Evolutionary conservation across 192 early-diverging fungal species (phyloP), one percentile per base, ranked within the genome.

Genomic region (Coemansia sp.): DNA sequence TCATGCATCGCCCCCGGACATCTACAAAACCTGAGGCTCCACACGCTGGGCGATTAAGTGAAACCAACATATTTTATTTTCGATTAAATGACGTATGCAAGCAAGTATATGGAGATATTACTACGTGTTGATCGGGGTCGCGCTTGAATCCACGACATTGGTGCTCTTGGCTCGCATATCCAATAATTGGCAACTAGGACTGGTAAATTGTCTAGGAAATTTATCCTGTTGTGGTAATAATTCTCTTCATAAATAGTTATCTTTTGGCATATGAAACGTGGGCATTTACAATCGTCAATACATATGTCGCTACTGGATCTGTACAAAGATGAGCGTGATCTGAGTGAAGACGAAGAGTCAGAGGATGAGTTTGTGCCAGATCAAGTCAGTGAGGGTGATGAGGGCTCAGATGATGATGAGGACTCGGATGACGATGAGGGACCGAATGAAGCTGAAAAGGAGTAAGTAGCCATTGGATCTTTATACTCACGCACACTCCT

Each of bases 271-370:
- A 54, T 54, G 11, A 54, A 57, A 17, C 33, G 29, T 34, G 29
- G 6, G 2, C 54, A 35, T 35, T 34, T 57, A n/a, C 35, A 54
- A 41, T 36, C 17, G 54, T 51, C 33, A n/a, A 9, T 10, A 31
- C 8, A 29, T 5, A 81, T 81, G 79, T 81, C 79, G 64, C 65
- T 81, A 19, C 74, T 75, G 11, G 80, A 83, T 37, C 64, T 83
- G 56, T 83, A 83, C 69, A 67, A 64, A 33, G 67, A 70, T 56
- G 68, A 60, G 36, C 41, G 34, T 46, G 42, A 41, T 19, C 21
- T 44, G 24, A 53, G 37, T 42, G 56, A 40, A 19, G 63, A 66
- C 48, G 68, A 53, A 16, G 71, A 57, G 14, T 62, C 48, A 5
- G 64, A 79, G 48, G 77, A 79, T n/a, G 77, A 79, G 39, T 79